Conservation (phyloP, 2,329 filamentous ascomycete species). For the Nemania sp. region DNA sequence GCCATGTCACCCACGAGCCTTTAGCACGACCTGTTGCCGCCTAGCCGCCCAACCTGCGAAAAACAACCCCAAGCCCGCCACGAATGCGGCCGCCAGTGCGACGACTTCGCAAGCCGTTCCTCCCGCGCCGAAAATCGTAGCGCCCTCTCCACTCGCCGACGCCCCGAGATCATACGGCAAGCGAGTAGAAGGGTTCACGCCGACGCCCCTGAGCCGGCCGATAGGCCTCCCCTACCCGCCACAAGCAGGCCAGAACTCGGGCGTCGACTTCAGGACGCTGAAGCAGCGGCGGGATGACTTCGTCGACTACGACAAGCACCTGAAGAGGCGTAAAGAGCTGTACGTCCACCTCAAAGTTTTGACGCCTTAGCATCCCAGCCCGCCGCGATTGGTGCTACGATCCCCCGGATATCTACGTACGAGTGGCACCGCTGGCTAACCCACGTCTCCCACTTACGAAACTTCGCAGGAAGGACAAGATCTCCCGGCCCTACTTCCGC, state of each 20-base stretch:
- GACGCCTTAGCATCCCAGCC: neutral
- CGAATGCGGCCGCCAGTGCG: conserved; percentile 10
- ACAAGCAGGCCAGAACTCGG: conserved; percentile 77
- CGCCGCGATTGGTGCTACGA: neutral
- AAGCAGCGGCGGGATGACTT: conserved; percentile 77
- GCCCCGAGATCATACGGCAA: conserved; percentile 65
- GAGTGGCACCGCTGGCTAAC: conserved; percentile 7
- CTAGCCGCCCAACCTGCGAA: conserved; percentile 38
- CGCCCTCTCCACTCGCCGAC: conserved; percentile 55
- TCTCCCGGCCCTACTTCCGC: conserved; percentile 82
- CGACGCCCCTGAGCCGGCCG: conserved; percentile 68
- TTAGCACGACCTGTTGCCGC: conserved; percentile 50
- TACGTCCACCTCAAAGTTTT: conserved; percentile 46
- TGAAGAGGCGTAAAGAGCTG: conserved; percentile 76
- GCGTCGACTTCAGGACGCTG: conserved; percentile 69
- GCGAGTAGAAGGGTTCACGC: conserved; percentile 58
- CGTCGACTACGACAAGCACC: conserved; percentile 82
- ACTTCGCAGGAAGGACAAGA: conserved; percentile 20
- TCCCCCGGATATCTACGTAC: too few relatives aligned
- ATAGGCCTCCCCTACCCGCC: conserved; percentile 82
- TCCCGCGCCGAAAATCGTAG: conserved; percentile 27
- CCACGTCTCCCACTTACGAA: neutral
- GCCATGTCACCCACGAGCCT: conserved; percentile 56
- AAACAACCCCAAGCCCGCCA: conserved; percentile 22
- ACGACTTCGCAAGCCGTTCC: conserved; percentile 14